Base-by-base conservation (phyloP, 176 grass and related monocot species). In the Avena atlantica region DNA sequence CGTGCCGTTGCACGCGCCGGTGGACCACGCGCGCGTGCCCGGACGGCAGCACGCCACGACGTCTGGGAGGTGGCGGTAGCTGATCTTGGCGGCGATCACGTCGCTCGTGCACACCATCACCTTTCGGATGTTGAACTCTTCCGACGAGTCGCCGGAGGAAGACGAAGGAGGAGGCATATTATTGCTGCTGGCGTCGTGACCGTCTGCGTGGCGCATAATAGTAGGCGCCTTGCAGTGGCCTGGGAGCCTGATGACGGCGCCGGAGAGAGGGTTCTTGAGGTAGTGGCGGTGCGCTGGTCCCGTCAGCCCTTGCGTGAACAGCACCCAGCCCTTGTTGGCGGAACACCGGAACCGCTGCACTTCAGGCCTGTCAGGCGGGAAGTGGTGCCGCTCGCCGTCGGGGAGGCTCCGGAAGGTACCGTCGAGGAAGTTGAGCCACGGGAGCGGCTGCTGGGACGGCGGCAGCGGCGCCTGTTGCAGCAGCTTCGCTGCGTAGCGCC, bases 401-500 rank as follows among this genome's bases (percentile, higher is more conserved):
- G 23, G 21, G 23, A 63, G 60, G 23, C 60, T 63, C 60, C 1
- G 23, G 23, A 5, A 63, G 10, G 60, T 63, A 12, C 60, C 23
- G 60, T 63, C 11, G 23, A 25, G 60, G 60, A 63, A 63, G 60
- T 63, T 63, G 60, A 63, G 60, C 60, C 60, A 63, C 11, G 60
- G 60, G 60, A 63, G 23, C 60, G 60, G 60, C 60, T 63, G 60
- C 60, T 62, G 59, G 21, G 59, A 62, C 59, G 59, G 59, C n/a
- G 59, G 59, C 59, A 62, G 59, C 21, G 59, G 3, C n/a, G 59
- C 59, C 60, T 63, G 60, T 25, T 63, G 60, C 21, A 63, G 60
- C 3, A 27, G 61, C 61, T 63, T 64, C 61, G 23, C 23, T 13
- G 61, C 61, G 23, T 64, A 64, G 61, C 61, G 61, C 61, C 23